These are phyloP conservation scores for Diplodia scrobiculata DNA, from an alignment of 2,329 filamentous ascomycete species.

Conservation along the genomic window DNA sequence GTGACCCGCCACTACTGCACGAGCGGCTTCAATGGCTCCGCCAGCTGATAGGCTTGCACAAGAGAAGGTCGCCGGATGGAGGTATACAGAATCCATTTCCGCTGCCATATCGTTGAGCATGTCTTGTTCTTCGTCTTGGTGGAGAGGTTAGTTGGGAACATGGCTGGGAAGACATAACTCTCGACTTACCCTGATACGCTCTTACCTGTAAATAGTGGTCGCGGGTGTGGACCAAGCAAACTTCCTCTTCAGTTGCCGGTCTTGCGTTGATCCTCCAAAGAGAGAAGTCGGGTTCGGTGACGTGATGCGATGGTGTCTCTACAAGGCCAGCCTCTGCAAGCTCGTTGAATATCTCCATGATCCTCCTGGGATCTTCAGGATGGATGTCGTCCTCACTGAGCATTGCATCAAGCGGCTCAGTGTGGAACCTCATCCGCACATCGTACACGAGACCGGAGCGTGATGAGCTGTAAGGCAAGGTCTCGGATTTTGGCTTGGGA, in stretches of 20 bases:
- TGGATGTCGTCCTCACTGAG: slow-evolving; percentile 70
- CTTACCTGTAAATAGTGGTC: slow-evolving; percentile 79
- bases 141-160: not conserved
- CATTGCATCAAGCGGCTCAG: slow-evolving; percentile 61
- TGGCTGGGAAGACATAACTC: not conserved
- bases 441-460: slow-evolving; percentile 68
- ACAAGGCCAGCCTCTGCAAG: slow-evolving; percentile 81
- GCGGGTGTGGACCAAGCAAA: slow-evolving; percentile 75
- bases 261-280: slow-evolving; percentile 74
- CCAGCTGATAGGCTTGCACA: slow-evolving; percentile 84
- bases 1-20: slow-evolving; percentile 77
- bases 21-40: slow-evolving; percentile 92
- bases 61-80: slow-evolving; percentile 77
- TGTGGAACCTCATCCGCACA: slow-evolving; percentile 91
- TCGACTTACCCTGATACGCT: slow-evolving; percentile 34
- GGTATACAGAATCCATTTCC: slow-evolving; percentile 49
- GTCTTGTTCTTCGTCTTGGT: slow-evolving; percentile 55
- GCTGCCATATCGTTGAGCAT: slow-evolving; percentile 67
- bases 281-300: slow-evolving; percentile 55
- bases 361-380: slow-evolving; percentile 89
- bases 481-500: slow-evolving; percentile 12
- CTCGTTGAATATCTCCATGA: slow-evolving; percentile 88
- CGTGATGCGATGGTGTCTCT: slow-evolving; percentile 58
- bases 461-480: slow-evolving; percentile 43
- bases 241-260: slow-evolving; percentile 75